Evolutionary conservation across 805 yeast species (phyloP).

Genomic region (Cyberlindnera euphorbiae): DNA sequence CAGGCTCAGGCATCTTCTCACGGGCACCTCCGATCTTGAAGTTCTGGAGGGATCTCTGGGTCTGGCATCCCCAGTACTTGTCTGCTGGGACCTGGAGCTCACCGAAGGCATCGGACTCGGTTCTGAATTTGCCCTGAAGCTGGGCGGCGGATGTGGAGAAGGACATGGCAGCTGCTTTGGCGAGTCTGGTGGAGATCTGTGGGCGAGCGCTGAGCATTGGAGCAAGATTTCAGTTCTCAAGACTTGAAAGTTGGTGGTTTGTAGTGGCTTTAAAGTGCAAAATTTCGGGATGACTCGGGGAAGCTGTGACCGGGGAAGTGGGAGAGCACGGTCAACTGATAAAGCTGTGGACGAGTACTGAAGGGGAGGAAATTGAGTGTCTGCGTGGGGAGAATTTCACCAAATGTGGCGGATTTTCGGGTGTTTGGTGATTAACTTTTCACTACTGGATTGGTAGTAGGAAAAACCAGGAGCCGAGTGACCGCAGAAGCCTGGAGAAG

Average conservation of each 20-base stretch:
- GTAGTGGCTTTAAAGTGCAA: not conserved
- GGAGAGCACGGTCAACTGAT: too few relatives aligned
- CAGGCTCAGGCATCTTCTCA: constrained; percentile 88
- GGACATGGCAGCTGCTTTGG: constrained; percentile 5
- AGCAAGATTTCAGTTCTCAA: not conserved
- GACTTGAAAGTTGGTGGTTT: not conserved
- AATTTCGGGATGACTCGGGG: not conserved
- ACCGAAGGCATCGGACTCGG: constrained; percentile 95
- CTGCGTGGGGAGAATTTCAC: too few relatives aligned
- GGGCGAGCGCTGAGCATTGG: constrained; percentile 7
- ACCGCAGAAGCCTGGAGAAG: too few relatives aligned
- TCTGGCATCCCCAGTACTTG: constrained; percentile 98
- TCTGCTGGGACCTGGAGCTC: constrained; percentile 85
- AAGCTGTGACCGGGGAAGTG: too few relatives aligned
- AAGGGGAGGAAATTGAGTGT: too few relatives aligned
- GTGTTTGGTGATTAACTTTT: too few relatives aligned
- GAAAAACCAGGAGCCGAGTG: too few relatives aligned
- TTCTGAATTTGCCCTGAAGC: constrained; percentile 36
- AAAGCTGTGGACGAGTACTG: too few relatives aligned
- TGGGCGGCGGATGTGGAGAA: constrained; percentile 9
- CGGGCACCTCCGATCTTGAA: constrained; percentile 93
- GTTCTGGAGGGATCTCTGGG: constrained; percentile 88
- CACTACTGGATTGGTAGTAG: too few relatives aligned
- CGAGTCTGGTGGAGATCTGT: constrained; percentile 1
- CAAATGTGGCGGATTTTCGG: too few relatives aligned